These are phyloP conservation scores for Dendrobium catenatum DNA, from an alignment of 106 monocot genomes.

Conservation along the genomic window DNA sequence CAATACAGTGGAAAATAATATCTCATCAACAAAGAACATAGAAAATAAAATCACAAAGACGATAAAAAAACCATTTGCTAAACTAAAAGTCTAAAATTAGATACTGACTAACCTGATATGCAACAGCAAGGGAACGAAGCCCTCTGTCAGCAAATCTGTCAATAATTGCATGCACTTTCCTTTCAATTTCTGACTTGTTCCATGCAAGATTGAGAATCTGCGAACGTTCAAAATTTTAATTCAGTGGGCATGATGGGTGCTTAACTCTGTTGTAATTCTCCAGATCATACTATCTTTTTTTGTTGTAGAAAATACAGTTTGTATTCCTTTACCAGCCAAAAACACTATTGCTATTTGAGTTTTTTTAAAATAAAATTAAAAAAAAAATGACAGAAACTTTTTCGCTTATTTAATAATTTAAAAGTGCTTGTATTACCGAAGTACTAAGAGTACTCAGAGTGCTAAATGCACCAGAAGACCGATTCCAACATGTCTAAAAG, in stretches of 20 bases:
- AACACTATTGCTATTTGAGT: not conserved
- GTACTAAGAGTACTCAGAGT: not conserved
- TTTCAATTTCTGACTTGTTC: constrained; percentile 41
- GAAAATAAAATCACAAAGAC: not conserved
- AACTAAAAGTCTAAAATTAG: not conserved
- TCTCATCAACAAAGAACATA: not conserved
- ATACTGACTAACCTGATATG: constrained; percentile 28
- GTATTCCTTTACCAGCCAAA: not conserved
- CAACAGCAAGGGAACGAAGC: constrained; percentile 53
- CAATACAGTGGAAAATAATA: constrained; percentile 2
- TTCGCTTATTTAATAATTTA: not conserved
- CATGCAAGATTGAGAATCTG: constrained; percentile 42
- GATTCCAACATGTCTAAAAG: not conserved
- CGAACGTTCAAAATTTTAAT: not conserved
- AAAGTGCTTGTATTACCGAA: not conserved
- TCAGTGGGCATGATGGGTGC: not conserved
- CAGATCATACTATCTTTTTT: not conserved
- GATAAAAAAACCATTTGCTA: not conserved
- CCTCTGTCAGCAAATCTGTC: constrained; percentile 51
- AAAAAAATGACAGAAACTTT: not conserved
- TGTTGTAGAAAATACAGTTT: not conserved
- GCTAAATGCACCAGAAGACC: not conserved
- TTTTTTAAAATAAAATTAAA: not conserved
- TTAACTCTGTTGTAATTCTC: not conserved
- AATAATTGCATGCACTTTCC: constrained; percentile 36